phyloP scores from a whole-genome alignment of 1,284 basidiomycete genomes.

The Malassezia obtusa region DNA sequence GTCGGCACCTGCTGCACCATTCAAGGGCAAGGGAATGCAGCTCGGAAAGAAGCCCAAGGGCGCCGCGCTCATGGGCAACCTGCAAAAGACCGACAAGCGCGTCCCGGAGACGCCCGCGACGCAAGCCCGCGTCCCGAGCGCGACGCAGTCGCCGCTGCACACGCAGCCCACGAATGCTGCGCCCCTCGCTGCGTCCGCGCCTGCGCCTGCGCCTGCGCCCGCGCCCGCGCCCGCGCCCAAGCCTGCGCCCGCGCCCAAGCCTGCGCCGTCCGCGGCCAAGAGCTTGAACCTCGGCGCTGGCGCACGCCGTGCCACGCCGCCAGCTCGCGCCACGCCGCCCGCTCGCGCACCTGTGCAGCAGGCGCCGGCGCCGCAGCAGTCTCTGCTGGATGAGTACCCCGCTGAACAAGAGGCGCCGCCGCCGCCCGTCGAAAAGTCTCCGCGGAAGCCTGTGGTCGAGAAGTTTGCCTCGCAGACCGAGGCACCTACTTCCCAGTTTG shows the following conservation, averaged over 20 bases:
- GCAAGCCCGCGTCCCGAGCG: background rate
- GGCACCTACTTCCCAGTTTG: background rate
- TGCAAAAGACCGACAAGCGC: conserved; percentile 53
- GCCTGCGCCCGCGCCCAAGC: background rate
- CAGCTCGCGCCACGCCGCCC: too few species aligned
- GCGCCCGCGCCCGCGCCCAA: background rate
- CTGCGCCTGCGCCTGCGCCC: background rate
- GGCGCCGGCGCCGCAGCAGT: background rate
- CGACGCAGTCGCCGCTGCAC: too few species aligned
- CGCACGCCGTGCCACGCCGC: background rate
- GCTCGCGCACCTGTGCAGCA: background rate
- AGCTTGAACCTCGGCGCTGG: background rate
- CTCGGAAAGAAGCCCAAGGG: conserved; percentile 88
- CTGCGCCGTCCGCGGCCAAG: background rate
- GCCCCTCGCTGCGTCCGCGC: background rate
- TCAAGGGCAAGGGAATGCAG: conserved; percentile 96
- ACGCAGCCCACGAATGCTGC: too few species aligned
- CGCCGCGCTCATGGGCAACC: conserved; percentile 71
- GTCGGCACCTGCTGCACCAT: conserved; percentile 55
- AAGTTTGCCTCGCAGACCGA: too few species aligned
- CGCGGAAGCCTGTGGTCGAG: too few species aligned
- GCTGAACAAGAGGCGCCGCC: background rate
- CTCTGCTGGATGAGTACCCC: too few species aligned
- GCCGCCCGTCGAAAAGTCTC: background rate
- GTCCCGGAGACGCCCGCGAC: background rate